Base-by-base conservation (phyloP, 805 yeast species). In the Zygoascus bituminiphila region DNA sequence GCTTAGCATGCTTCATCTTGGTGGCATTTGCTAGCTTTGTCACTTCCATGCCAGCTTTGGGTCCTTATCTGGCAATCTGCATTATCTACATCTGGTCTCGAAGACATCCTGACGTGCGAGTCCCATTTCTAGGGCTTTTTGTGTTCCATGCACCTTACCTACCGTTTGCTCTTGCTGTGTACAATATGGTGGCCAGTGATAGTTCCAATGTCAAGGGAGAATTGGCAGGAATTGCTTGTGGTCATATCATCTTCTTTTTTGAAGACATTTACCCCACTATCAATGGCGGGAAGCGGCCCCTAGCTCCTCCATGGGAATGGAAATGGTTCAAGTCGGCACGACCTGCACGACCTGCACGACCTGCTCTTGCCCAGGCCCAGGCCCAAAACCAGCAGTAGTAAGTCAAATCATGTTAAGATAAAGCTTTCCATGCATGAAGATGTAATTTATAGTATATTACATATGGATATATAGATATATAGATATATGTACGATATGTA, bases 71-170 rank as follows among this genome's bases (percentile, higher is more conserved):
- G 23, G 47, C 65, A 5, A 53, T 58, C 29, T 58, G 66, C 5
- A 51, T 77, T 39, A 56, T 70, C 7, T 77, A 73, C 53, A 61
- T 77, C 24, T 70, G 77, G 72, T 67, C 79, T 2, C 64, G 77
- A 24, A 67, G 71, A 17, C 67, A 70, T 49, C 76, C 77, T 2
- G 67, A 67, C 31, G 62, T 64, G 14, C 63, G 65, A 31, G 54
- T 76, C 17, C 56, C 68, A 4, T 51, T 75, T 25, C 54, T 75
- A 51, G 73, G 77, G 5, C 43, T 78, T 4, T 53, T 69, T 42
- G 63, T 56, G n/a, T 59, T 76, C 37, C 59, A 63, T 21, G 71
- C 76, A 1, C 66, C 71, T 24, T 74, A 75, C 54, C 50, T 71
- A 20, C 78, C 79, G 2, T 67, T 72, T 63, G 62, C 69, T 24